These are phyloP conservation scores for Tylopilus vinaceipallidus DNA, from an alignment of 768 basidiomycete species.

Conservation along the genomic window DNA sequence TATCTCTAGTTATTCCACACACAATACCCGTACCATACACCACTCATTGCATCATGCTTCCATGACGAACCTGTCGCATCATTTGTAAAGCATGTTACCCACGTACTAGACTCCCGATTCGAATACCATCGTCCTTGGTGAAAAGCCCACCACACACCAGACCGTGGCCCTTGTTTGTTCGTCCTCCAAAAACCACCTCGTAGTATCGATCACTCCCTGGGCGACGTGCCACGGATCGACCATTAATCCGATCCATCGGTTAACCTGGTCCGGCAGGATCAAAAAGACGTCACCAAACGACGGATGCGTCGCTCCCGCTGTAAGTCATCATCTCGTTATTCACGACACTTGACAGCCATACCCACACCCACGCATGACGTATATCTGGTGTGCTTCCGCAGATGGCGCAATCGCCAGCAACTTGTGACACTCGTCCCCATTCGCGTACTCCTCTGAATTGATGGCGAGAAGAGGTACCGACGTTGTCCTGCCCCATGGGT, in stretches of 20 bases:
- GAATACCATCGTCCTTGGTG: constrained; percentile 4
- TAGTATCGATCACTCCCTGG: constrained; percentile 18
- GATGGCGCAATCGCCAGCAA: constrained; percentile 29
- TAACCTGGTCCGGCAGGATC: constrained; percentile 31
- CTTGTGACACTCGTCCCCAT: constrained; percentile 34
- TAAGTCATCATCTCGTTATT: background rate
- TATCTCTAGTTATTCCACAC: background rate
- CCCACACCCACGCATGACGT: constrained; percentile 11
- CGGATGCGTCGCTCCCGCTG: constrained; percentile 33
- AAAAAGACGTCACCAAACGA: constrained; percentile 37
- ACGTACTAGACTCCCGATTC: constrained; percentile 1
- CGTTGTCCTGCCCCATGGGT: constrained; percentile 25
- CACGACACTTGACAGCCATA: background rate
- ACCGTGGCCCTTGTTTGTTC: background rate
- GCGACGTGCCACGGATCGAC: constrained; percentile 19
- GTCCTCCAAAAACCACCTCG: constrained; percentile 19
- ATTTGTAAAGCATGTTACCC: background rate
- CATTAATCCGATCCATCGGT: constrained; percentile 24
- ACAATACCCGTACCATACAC: background rate
- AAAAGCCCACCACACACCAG: constrained; percentile 4
- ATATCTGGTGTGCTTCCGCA: constrained; percentile 5
- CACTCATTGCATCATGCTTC: background rate
- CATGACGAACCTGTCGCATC: background rate
- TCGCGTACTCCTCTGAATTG: constrained; percentile 41
- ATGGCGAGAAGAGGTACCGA: constrained; percentile 38